Evolutionary conservation across 164 flowering plant genomes (phyloP).

Genomic region (Kingdonia uniflora): DNA sequence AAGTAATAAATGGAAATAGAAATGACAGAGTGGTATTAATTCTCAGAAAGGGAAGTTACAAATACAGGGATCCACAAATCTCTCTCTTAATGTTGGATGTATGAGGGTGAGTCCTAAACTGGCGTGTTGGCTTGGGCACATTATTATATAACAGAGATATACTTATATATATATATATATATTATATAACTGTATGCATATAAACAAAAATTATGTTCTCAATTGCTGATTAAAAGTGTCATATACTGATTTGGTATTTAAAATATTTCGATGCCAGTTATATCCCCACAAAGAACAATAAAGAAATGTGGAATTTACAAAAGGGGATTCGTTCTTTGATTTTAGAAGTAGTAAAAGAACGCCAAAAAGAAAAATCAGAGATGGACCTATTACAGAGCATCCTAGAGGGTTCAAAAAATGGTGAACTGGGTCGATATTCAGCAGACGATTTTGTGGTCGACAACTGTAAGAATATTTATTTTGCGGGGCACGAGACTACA

Average conservation of each 20-base stretch:
- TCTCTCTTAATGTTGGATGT: too few relatives aligned
- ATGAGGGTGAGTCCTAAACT: too few relatives aligned
- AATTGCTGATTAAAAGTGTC: background rate
- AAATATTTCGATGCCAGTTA: background rate
- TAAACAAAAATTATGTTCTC: too few relatives aligned
- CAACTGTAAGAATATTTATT: slow-evolving; percentile 29
- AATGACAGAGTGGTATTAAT: too few relatives aligned
- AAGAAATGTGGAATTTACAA: background rate
- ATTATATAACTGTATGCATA: too few relatives aligned
- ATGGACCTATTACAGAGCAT: background rate
- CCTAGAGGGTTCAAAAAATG: background rate
- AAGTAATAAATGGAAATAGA: too few relatives aligned
- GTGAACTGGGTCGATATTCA: background rate
- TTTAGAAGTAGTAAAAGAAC: background rate
- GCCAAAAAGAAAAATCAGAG: background rate
- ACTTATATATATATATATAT: too few relatives aligned
- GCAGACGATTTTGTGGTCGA: background rate
- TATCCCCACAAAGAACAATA: slow-evolving; percentile 10
- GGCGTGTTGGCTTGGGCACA: too few relatives aligned
- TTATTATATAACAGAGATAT: too few relatives aligned
- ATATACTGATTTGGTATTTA: background rate
- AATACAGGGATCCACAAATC: too few relatives aligned
- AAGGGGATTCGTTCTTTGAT: background rate
- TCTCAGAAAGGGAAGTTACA: too few relatives aligned
- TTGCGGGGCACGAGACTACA: slow-evolving; percentile 34